A percentile compares a stretch with the other conserved stretches of the same genome.
Evolutionary conservation across 305 asterid genomes (phyloP).

Genomic region (Withania somnifera): DNA sequence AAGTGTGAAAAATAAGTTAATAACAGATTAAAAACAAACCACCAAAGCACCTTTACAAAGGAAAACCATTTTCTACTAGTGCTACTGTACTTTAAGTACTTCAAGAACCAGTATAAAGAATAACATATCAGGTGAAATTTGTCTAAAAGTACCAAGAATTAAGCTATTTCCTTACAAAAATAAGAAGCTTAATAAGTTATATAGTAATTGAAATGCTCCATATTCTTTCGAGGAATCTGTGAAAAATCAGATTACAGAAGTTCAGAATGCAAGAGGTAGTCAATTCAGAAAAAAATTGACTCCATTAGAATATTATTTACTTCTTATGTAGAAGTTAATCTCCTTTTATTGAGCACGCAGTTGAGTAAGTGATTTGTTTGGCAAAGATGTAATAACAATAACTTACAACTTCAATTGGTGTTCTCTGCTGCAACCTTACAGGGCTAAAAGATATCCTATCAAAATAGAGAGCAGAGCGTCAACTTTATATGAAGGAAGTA

Average conservation of each 20-base stretch:
- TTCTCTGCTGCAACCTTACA: constrained; percentile 25
- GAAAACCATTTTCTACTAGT: not conserved
- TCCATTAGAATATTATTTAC: not conserved
- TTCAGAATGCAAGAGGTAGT: not conserved
- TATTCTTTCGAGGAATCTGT: not conserved
- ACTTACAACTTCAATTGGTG: not conserved
- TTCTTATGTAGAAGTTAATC: not conserved
- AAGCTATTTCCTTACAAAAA: not conserved
- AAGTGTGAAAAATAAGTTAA: not conserved
- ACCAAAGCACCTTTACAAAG: not conserved
- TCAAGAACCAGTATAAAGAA: not conserved
- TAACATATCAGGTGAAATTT: not conserved
- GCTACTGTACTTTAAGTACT: not conserved
- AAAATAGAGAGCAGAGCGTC: constrained; percentile 67
- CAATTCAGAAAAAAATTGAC: not conserved
- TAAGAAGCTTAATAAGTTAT: not conserved
- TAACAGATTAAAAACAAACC: not conserved
- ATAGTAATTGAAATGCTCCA: not conserved
- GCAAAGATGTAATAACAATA: not conserved
- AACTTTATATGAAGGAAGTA: constrained; percentile 55
- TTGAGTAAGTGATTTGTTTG: not conserved
- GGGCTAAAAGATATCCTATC: constrained; percentile 92
- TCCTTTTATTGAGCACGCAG: not conserved
- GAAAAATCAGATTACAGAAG: not conserved
- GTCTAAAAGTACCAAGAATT: not conserved